These are phyloP conservation scores for Chiua virens DNA, from an alignment of 768 basidiomycete genomes.

Conservation along the genomic window DNA sequence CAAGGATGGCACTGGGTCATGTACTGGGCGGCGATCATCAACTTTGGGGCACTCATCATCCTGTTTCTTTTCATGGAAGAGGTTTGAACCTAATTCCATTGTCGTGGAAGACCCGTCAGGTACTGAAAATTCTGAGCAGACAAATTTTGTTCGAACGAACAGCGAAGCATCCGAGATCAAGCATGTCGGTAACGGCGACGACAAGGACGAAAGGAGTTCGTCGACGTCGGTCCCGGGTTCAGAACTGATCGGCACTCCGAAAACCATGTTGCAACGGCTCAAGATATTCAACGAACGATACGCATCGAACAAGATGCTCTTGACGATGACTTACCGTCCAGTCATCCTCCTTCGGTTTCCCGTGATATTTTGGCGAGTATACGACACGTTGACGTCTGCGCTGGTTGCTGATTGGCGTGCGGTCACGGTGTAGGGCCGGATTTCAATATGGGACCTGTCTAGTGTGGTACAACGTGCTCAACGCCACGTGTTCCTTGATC, in stretches of 20 bases:
- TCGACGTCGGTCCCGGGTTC: slow-evolving; percentile 4
- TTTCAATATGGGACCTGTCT: slow-evolving; percentile 23
- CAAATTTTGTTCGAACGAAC: slow-evolving; percentile 14
- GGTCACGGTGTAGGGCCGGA: slow-evolving; percentile 14
- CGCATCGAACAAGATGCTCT: slow-evolving; percentile 17
- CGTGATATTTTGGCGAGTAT: slow-evolving; percentile 17
- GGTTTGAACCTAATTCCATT: neutral
- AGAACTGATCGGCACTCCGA: slow-evolving; percentile 12
- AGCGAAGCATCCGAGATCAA: slow-evolving; percentile 17
- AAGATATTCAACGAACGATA: slow-evolving; percentile 15
- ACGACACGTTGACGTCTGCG: too few species aligned
- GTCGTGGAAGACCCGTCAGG: neutral
- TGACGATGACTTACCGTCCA: slow-evolving; percentile 21
- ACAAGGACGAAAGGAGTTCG: slow-evolving; percentile 12
- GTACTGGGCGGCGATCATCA: slow-evolving; percentile 24
- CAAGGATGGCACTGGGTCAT: slow-evolving; percentile 24
- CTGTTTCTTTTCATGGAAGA: slow-evolving; percentile 21
- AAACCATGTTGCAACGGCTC: slow-evolving; percentile 12
- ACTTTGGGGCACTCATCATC: slow-evolving; percentile 13
- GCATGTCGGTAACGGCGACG: neutral
- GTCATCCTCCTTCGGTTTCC: slow-evolving; percentile 19
- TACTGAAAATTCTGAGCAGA: slow-evolving; percentile 1
- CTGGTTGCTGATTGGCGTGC: neutral
- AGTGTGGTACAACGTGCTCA: slow-evolving; percentile 26
- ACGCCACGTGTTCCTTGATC: slow-evolving; percentile 21